Base-by-base conservation (phyloP, 768 basidiomycete genomes). In the Chalciporus piperatus region DNA sequence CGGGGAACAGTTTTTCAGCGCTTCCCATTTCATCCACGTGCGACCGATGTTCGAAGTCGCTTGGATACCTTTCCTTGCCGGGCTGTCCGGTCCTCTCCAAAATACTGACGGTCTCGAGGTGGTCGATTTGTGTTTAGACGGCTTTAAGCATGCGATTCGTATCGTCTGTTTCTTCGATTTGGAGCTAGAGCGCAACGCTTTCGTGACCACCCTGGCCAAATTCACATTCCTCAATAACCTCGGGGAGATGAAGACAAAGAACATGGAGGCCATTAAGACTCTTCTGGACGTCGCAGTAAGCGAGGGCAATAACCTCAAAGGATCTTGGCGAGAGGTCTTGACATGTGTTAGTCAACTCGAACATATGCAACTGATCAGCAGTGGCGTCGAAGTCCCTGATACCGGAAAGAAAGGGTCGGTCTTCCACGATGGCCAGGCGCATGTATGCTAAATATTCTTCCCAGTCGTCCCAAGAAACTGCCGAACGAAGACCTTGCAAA, bases 21-120 rank as follows among this genome's bases (percentile, higher is more conserved):
- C 97, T 1, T 97, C 92, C 0, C 91, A 98, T 63, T 92, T 94
- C 55, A 83, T 98, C 51, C 97, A 99, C 66, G 96, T 98, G 54
- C 82, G 85, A 33, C 96, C 97, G 17, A 99, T 99, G 97, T 97
- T 99, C 61, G 96, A 98, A 70, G 95, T 98, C 7, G 95, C 93
- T 19, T 99, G 97, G 97, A 98, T 98, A 73, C 85, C 97, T 1
- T 95, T 98, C 71, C 79, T 99, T 20, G 96, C 97, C 13, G 95
- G 94, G 11, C 76, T 98, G 25, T 98, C 97, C 9, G 92, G 85
- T 0, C 96, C 94, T 14, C 76, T 98, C 40, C 97, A 98, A 68
- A 91, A 94, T 52, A 93, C 94, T 1, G 93, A 98, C 63, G 95
- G 97, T 68, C 74, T 94, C 42, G 95, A 96, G 64, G 75, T 94